Evolutionary conservation across 129 eudicot species (phyloP), one percentile per base, ranked within the genome.

Genomic region (Lactuca sativa): DNA sequence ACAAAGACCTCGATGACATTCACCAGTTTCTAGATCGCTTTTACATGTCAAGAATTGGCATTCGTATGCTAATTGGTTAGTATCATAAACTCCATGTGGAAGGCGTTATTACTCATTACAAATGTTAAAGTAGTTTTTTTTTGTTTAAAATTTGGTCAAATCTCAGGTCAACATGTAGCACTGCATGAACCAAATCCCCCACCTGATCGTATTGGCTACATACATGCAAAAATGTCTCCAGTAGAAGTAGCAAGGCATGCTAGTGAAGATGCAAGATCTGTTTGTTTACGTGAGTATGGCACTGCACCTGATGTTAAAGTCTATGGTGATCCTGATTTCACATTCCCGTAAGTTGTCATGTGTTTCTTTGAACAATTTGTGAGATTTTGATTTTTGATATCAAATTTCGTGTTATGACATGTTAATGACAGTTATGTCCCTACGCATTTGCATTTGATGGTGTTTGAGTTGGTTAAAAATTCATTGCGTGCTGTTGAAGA

Each of bases 401-500:
- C 7, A 52, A 0, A 13, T 67, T 33, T 49, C 51, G 61, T 72
- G 47, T 33, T n/a, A 40, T 38, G 36, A n/a, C 38, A 38, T 12
- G 18, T 67, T 32, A n/a, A 36, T 74, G 74, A 13, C 89, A 95
- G 99, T 56, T 95, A 95, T 75, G 99, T 95, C 37, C 97, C 97
- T 12, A 59, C 91, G 40, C 99, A 95, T 70, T 79, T 95, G 78
- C 97, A 95, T 72, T 62, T 95, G 90, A 95, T 95, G 99, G 97
- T 95, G 68, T 95, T 95, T 72, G 99, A 95, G 78, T 64, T 95
- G 86, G 99, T 95, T 32, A 95, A 95, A 69, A 95, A 95, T 68
- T 95, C 99, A 12, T 71, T 90, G 43, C 99, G 99, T 76, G 99
- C 99, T 65, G 99, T 95, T 52, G 90, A 95, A 76, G 99, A 95